A percentile compares a stretch with the other conserved stretches of the same genome.
Evolutionary conservation across 192 early-diverging fungal genomes (phyloP).

Genomic region (Backusella macrospora): DNA sequence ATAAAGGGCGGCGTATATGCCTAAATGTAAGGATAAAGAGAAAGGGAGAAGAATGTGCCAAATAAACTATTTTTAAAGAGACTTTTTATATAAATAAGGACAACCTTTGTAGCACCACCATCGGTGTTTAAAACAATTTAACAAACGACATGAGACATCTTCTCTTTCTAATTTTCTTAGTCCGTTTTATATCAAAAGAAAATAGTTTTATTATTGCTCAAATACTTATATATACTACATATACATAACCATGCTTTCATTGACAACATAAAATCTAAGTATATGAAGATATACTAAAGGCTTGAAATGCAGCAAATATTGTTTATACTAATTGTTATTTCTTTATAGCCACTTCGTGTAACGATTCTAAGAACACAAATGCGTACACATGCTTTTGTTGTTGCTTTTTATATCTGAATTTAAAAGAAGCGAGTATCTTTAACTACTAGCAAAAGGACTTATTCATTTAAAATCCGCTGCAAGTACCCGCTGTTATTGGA

Average conservation of each 20-base stretch:
- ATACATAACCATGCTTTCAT: neutral
- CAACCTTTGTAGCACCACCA: neutral
- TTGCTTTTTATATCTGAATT: neutral
- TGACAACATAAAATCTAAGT: neutral
- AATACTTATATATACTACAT: neutral
- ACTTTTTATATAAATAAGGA: constrained; percentile 2
- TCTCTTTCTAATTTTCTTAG: neutral
- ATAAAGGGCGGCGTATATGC: neutral
- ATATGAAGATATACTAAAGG: neutral
- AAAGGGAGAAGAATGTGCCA: neutral
- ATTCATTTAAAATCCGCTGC: neutral
- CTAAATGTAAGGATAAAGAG: neutral
- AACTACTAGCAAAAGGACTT: neutral
- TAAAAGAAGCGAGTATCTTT: neutral
- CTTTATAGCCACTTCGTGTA: neutral
- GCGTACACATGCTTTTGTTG: neutral
- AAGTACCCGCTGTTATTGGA: neutral
- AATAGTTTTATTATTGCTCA: neutral
- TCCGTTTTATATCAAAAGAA: neutral
- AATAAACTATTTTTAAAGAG: neutral
- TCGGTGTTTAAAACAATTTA: neutral
- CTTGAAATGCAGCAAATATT: neutral
- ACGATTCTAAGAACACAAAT: neutral
- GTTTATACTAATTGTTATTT: neutral
- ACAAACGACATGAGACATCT: neutral